Percentiles rank a stretch among this genome's conserved stretches.
Conservation (phyloP, 1,284 basidiomycete species). For the Ceratobasidium sp. region DNA sequence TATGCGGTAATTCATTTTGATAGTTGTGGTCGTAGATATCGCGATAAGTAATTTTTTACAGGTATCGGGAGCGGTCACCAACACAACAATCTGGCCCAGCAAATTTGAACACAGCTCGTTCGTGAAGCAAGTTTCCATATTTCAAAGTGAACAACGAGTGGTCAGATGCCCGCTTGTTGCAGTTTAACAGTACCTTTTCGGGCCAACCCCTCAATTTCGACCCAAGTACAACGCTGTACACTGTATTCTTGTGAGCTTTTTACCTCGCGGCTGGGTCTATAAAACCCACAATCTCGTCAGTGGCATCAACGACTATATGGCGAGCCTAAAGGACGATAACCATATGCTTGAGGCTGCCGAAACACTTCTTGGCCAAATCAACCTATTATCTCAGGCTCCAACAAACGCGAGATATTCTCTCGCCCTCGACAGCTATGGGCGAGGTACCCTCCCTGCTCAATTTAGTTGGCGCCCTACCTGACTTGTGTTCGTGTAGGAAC, state of each 20-base stretch:
- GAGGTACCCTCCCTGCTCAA: constrained; percentile 3
- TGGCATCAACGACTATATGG: constrained; percentile 36
- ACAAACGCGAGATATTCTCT: constrained; percentile 29
- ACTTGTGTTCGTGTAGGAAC: not conserved
- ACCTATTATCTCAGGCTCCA: constrained; percentile 11
- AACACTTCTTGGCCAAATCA: constrained; percentile 22
- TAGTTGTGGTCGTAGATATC: not conserved
- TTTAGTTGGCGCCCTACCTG: not conserved
- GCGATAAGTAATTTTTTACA: not conserved
- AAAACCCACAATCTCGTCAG: not conserved
- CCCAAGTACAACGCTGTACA: constrained; percentile 27
- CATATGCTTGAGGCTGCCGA: constrained; percentile 38
- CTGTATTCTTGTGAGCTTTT: constrained; percentile 37
- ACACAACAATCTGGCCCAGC: constrained; percentile 39
- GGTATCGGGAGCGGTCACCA: constrained; percentile 36
- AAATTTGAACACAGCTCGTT: constrained; percentile 36
- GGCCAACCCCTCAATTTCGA: constrained; percentile 27
- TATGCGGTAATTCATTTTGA: constrained; percentile 15
- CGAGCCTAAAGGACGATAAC: constrained; percentile 17
- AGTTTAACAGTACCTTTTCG: not conserved
- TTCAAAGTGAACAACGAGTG: constrained; percentile 18
- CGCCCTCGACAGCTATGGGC: constrained; percentile 31
- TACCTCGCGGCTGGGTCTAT: not conserved
- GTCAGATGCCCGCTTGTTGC: not conserved
- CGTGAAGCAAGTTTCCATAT: constrained; percentile 32